Percentiles rank a stretch among this genome's conserved stretches.
Evolutionary conservation across 441 rosid species (phyloP).

Genomic region (Populus hybrid): DNA sequence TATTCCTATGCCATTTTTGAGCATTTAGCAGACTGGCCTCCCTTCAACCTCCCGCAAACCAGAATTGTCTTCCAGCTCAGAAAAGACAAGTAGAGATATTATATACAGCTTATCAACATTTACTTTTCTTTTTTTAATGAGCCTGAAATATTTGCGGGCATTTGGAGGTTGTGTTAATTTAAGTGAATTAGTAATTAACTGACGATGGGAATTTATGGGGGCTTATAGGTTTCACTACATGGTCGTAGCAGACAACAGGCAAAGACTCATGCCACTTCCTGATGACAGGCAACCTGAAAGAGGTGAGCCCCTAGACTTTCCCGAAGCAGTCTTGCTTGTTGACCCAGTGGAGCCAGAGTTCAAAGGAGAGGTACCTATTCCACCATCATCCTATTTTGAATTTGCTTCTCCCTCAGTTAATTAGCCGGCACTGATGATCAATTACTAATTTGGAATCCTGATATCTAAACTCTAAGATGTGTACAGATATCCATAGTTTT

Average conservation of each 20-base stretch:
- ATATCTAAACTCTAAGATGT: not conserved
- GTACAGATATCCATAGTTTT: not conserved
- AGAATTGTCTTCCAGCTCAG: slow-evolving; percentile 75
- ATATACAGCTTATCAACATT: not conserved
- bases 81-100: slow-evolving; percentile 59
- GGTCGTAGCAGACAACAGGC: slow-evolving; percentile 82
- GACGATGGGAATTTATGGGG: not conserved
- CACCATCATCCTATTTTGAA: not conserved
- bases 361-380: slow-evolving; percentile 42
- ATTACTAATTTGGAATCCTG: not conserved
- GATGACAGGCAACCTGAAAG: slow-evolving; percentile 63
- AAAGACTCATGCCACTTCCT: slow-evolving; percentile 75
- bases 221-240: slow-evolving; percentile 63
- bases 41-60: slow-evolving; percentile 68
- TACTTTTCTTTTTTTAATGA: not conserved
- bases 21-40: slow-evolving; percentile 71
- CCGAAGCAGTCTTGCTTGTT: slow-evolving; percentile 79
- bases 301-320: slow-evolving; percentile 56
- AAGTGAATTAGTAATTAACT: not conserved
- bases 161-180: not conserved
- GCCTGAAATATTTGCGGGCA: not conserved
- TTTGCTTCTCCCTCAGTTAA: not conserved
- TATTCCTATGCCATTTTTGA: slow-evolving; percentile 74
- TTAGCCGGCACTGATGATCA: not conserved
- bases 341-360: slow-evolving; percentile 44